A percentile compares a stretch with the other conserved stretches of the same genome.
Evolutionary conservation across 345 rosid genomes (phyloP).

Genomic region (Noccaea bulbosa): DNA sequence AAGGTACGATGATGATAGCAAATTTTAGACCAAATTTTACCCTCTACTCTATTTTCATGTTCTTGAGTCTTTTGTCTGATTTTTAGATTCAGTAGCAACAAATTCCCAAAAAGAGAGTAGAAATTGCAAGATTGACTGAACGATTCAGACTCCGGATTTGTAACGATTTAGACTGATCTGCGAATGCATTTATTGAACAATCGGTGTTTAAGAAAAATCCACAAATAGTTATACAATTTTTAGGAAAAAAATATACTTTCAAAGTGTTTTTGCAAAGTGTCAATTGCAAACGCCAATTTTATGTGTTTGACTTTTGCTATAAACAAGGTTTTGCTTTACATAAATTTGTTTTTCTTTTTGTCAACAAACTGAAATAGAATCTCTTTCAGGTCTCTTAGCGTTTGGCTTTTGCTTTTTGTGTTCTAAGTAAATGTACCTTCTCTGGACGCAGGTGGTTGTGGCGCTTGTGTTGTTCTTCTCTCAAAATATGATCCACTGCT

Average conservation of each 20-base stretch:
- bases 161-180: too few species aligned
- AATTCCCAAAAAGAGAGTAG: neutral
- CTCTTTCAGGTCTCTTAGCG: neutral
- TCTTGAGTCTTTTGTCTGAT: neutral
- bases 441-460: constrained; percentile 79
- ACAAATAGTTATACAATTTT: neutral
- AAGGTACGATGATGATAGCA: constrained; percentile 53
- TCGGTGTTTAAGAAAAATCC: too few species aligned
- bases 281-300: neutral
- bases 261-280: neutral
- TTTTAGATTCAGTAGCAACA: neutral
- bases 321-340: neutral
- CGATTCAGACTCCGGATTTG: neutral
- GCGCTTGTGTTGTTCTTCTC: constrained; percentile 84
- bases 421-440: constrained; percentile 16
- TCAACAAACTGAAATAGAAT: too few species aligned
- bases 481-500: constrained; percentile 67
- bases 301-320: neutral
- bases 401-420: neutral
- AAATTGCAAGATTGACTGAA: neutral
- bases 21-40: neutral
- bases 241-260: too few species aligned
- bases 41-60: neutral
- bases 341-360: too few species aligned
- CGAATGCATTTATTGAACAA: too few species aligned